Percentiles rank a stretch among this genome's conserved stretches.
Evolutionary conservation across 768 basidiomycete genomes (phyloP).

Genomic region (Jaapia argillacea): DNA sequence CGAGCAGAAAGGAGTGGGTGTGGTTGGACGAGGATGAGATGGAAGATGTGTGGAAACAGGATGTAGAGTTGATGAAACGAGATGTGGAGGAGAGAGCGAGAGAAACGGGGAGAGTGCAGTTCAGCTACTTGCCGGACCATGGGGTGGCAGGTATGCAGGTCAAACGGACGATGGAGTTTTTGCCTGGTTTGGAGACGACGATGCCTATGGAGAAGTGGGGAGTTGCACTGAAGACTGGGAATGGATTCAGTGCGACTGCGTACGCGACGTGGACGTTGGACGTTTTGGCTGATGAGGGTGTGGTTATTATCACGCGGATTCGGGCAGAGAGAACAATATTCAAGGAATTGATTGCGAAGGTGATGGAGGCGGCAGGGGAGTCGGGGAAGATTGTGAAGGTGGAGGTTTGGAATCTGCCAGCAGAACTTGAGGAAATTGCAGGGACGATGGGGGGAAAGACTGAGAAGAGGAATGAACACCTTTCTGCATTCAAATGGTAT

Average conservation of each 20-base stretch:
- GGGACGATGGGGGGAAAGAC: conserved; percentile 21
- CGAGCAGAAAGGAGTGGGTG: conserved; percentile 3
- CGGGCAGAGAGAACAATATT: conserved; percentile 21
- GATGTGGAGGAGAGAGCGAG: conserved; percentile 15
- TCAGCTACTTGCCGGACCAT: conserved; percentile 30
- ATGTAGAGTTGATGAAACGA: conserved; percentile 26
- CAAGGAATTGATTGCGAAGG: conserved; percentile 20
- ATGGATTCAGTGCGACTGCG: conserved; percentile 6
- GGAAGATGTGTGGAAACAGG: conserved; percentile 27
- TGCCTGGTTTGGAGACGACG: conserved; percentile 8
- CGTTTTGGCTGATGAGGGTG: conserved; percentile 16
- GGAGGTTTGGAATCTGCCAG: conserved; percentile 38
- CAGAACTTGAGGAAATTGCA: conserved; percentile 19
- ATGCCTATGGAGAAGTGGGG: conserved; percentile 20
- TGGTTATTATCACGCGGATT: conserved; percentile 37
- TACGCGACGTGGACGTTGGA: conserved; percentile 40
- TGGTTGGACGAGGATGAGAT: conserved; percentile 29
- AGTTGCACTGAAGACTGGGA: conserved; percentile 8
- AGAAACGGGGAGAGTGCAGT: conserved; percentile 13
- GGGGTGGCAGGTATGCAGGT: conserved; percentile 41
- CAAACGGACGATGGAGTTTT: conserved; percentile 18
- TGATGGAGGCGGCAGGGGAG: conserved; percentile 25
- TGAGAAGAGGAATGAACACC: conserved; percentile 24
- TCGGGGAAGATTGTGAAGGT: conserved; percentile 25
- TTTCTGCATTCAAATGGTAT: conserved; percentile 42